Evolutionary conservation across 1,284 basidiomycete genomes (phyloP), one percentile per base, ranked within the genome.

Genomic region (Fomitopsis schrenkii): DNA sequence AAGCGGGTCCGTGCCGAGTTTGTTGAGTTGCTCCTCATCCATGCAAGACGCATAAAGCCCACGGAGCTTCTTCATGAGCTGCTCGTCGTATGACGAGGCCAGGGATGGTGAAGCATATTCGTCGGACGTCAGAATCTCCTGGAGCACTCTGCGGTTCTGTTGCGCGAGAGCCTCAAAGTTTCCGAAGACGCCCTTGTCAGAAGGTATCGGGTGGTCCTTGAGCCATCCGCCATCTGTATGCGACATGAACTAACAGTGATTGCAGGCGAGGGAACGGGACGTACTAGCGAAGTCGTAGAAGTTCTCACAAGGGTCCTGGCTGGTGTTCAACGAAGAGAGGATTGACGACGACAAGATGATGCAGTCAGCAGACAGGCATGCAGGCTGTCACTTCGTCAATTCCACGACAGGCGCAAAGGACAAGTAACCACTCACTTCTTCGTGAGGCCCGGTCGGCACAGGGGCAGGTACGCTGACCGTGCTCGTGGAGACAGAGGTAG

Each of bases 241-340:
- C 10, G 35, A 58, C 62, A 48, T 48, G 7, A 50, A 7, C 30
- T 35, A 28, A 52, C 44, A 55, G 54, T 54, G 33, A 12, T 38
- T 61, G 54, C 46, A 54, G 54, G 57, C 28, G 17, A 35, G 60
- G 55, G 54, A 14, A 44, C 22, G 17, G 19, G 19, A 15, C 87
- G 70, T 69, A 94, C 93, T 94, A 17, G 94, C 86, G 76, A 91
- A 99, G 64, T 90, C 84, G 73, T 97, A 98, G 73, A 98, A 98
- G 76, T 96, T 90, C 67, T 98, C 93, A 76, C 97, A 99, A 0
- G 97, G 97, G 73, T 98, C 93, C 66, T 91, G 83, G 3, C 87
- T 80, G 14, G 83, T 82, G 73, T 99, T 95, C 54, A 99, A 78
- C 2, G 87, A 87, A 28, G 87, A 85, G 30, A 98, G 78, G 62